phyloP scores from a whole-genome alignment of 768 basidiomycete species.

The Omphalotus guepiniiformis region DNA sequence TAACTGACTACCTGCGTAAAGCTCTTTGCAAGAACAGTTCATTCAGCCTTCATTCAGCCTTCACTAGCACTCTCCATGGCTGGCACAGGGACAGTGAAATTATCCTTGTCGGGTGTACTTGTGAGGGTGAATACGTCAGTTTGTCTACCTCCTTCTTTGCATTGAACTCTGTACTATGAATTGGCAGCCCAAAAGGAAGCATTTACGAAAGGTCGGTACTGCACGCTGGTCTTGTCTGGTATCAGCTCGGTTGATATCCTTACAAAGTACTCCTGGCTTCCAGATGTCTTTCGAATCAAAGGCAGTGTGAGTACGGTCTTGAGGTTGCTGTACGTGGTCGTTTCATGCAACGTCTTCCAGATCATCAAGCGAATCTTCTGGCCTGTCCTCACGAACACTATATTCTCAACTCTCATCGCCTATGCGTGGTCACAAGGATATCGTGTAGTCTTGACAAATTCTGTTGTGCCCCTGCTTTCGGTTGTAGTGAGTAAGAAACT shows the following conservation, averaged over 20 bases:
- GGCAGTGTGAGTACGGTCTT: constrained; percentile 57
- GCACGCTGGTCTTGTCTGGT: background rate
- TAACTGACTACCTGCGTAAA: too few species aligned
- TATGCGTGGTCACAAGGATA: constrained; percentile 58
- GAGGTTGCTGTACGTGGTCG: background rate
- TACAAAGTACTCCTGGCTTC: constrained; percentile 79
- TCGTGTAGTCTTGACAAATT: constrained; percentile 66
- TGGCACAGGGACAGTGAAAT: too few species aligned
- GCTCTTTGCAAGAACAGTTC: too few species aligned
- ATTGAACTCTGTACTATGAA: too few species aligned
- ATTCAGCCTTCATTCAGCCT: too few species aligned
- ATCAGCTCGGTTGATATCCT: constrained; percentile 1
- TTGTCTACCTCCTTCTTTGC: too few species aligned
- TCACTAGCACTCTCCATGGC: too few species aligned
- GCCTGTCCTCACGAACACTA: constrained; percentile 79
- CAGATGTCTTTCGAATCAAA: constrained; percentile 80
- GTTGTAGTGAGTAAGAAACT: constrained; percentile 81
- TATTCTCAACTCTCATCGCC: constrained; percentile 61
- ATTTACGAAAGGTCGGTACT: constrained; percentile 45
- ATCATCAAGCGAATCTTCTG: constrained; percentile 71
- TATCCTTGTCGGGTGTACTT: too few species aligned
- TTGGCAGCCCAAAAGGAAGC: constrained; percentile 40
- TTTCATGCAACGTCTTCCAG: constrained; percentile 28
- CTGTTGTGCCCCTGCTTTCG: constrained; percentile 82
- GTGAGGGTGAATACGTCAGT: too few species aligned